phyloP scores from a whole-genome alignment of 2,329 filamentous ascomycete genomes.

The Macrophomina tecta region DNA sequence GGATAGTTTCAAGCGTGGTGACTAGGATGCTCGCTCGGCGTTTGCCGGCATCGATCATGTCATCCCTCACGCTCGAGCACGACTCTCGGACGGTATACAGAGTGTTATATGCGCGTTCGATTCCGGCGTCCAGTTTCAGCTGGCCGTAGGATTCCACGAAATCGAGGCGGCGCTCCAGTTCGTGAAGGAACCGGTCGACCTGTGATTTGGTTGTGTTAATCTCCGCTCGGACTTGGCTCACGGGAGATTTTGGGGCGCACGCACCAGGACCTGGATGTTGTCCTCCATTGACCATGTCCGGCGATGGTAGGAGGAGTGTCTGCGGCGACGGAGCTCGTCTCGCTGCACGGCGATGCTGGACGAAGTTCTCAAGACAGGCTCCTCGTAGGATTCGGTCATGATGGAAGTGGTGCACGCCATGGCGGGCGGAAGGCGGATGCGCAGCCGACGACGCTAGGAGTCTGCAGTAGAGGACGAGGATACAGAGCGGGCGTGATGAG shows the following conservation, averaged over 20 bases:
- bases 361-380: slow-evolving; percentile 48
- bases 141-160: slow-evolving; percentile 89
- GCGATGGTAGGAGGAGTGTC: slow-evolving; percentile 55
- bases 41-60: slow-evolving; percentile 85
- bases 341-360: slow-evolving; percentile 43
- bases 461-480: background rate
- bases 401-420: slow-evolving; percentile 38
- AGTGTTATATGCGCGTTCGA: slow-evolving; percentile 84
- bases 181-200: slow-evolving; percentile 81
- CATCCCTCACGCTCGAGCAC: slow-evolving; percentile 88
- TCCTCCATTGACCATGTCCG: slow-evolving; percentile 54
- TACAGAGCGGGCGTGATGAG: background rate
- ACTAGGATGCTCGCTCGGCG: slow-evolving; percentile 87
- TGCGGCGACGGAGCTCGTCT: slow-evolving; percentile 46
- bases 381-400: slow-evolving; percentile 48
- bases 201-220: slow-evolving; percentile 44
- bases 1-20: slow-evolving; percentile 86
- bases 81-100: slow-evolving; percentile 84
- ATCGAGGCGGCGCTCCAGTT: slow-evolving; percentile 85
- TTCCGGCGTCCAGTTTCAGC: slow-evolving; percentile 79
- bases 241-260: slow-evolving; percentile 26
- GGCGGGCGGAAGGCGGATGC: background rate
- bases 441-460: background rate
- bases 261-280: slow-evolving; percentile 53
- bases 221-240: slow-evolving; percentile 12